Conservation (phyloP, 805 yeast species). For the Candida wancherniae region DNA sequence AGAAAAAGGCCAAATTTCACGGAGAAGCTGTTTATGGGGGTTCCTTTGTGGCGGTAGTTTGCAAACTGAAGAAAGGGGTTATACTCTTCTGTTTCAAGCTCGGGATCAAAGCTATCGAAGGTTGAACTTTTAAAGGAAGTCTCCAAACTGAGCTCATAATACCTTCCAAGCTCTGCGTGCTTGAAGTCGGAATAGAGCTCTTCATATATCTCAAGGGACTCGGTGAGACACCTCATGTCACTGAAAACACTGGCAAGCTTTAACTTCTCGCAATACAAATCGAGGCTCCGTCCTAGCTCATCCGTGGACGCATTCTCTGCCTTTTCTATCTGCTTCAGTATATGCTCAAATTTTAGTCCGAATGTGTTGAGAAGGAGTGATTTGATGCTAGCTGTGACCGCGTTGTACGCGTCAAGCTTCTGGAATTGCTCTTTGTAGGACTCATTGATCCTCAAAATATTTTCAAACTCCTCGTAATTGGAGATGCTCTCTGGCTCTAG, state of each 20-base stretch:
- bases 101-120: conserved; percentile 9
- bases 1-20: conserved; percentile 26
- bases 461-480: conserved; percentile 7
- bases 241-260: conserved; percentile 49
- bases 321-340: conserved; percentile 11
- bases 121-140: conserved; percentile 1
- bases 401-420: conserved; percentile 48
- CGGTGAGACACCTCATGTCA: conserved; percentile 55
- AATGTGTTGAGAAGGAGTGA: conserved; percentile 51
- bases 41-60: conserved; percentile 3
- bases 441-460: conserved; percentile 34
- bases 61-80: conserved; percentile 8
- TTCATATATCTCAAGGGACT: conserved; percentile 51
- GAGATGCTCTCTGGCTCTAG: conserved; percentile 8
- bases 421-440: conserved; percentile 30
- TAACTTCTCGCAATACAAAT: conserved; percentile 40
- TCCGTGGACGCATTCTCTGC: conserved; percentile 32
- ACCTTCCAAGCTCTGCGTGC: conserved; percentile 5
- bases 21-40: conserved; percentile 10
- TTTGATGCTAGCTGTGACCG: conserved; percentile 42
- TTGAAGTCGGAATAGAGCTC: conserved; percentile 32
- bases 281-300: conserved; percentile 9
- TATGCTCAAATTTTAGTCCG: conserved; percentile 20
- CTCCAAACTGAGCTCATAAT: no score
- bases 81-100: conserved; percentile 1